Conservation (phyloP, 495 filamentous ascomycete genomes). For the Parmelia sp. region DNA sequence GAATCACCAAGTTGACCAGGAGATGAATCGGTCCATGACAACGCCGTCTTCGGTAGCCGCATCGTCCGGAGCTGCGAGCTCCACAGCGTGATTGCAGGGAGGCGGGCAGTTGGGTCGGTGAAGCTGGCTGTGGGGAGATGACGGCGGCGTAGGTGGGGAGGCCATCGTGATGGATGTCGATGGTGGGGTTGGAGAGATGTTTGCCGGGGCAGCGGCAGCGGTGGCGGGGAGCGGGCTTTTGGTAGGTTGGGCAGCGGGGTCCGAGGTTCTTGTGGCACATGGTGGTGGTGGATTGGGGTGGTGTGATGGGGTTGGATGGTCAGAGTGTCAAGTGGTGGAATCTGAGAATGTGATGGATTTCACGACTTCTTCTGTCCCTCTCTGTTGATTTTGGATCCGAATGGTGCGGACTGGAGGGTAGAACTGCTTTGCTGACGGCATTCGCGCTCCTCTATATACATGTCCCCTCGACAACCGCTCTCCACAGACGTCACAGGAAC, state of each 20-base stretch:
- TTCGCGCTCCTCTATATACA: neutral
- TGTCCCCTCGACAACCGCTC: neutral
- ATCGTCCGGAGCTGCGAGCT: neutral
- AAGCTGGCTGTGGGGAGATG: neutral
- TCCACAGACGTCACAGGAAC: neutral
- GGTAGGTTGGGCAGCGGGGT: neutral
- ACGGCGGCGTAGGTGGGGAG: neutral
- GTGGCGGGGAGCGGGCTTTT: neutral
- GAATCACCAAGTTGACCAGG: neutral
- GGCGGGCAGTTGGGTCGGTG: neutral
- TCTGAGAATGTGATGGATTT: neutral
- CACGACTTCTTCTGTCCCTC: neutral
- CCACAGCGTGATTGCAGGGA: neutral
- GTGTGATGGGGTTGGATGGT: neutral
- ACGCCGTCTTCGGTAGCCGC: neutral
- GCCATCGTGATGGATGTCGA: neutral
- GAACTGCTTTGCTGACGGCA: neutral
- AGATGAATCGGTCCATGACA: neutral
- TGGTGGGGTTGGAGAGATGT: neutral
- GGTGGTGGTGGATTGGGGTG: neutral
- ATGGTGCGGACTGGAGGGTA: neutral
- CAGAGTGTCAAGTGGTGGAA: neutral
- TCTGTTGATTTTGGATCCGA: neutral
- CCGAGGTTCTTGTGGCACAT: conserved; percentile 1
- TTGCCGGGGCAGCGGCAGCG: conserved; percentile 6